Evolutionary conservation across 768 basidiomycete species (phyloP).

Genomic region (Termitomyces eurrhizus): DNA sequence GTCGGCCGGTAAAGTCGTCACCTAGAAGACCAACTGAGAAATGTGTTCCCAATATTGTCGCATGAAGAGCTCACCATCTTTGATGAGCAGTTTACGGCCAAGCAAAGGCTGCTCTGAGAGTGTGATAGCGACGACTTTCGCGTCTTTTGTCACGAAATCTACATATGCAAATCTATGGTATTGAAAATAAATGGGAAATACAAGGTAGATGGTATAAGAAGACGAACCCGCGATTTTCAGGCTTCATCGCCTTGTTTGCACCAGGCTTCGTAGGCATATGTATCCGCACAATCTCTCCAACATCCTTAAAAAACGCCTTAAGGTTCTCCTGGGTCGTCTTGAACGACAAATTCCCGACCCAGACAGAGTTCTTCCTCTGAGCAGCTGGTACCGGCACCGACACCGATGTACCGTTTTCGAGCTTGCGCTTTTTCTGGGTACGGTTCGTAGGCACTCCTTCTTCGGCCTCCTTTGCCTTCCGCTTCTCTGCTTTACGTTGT

Average conservation of each 20-base stretch:
- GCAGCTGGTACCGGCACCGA: conserved; percentile 24
- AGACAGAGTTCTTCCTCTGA: conserved; percentile 82
- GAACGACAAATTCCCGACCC: conserved; percentile 95
- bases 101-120: conserved; percentile 80
- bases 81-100: conserved; percentile 87
- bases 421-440: conserved; percentile 44
- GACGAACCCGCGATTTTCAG: conserved; percentile 73
- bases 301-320: conserved; percentile 62
- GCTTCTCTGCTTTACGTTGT: conserved; percentile 46
- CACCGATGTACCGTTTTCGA: conserved; percentile 33
- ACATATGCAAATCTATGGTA: conserved; percentile 86
- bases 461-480: conserved; percentile 20
- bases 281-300: conserved; percentile 73
- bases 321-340: conserved; percentile 80
- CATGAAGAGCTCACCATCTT: conserved; percentile 61
- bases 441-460: conserved; percentile 16
- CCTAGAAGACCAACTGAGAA: conserved; percentile 38
- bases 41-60: background rate
- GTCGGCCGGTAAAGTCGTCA: conserved; percentile 68
- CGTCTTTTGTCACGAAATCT: conserved; percentile 80
- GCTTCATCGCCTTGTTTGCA: conserved; percentile 41
- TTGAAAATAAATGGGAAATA: background rate
- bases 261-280: conserved; percentile 80
- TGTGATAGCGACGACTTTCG: conserved; percentile 69
- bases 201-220: background rate